Evolutionary conservation across 2,329 filamentous ascomycete genomes (phyloP).

Genomic region (Pseudopithomyces maydicus): DNA sequence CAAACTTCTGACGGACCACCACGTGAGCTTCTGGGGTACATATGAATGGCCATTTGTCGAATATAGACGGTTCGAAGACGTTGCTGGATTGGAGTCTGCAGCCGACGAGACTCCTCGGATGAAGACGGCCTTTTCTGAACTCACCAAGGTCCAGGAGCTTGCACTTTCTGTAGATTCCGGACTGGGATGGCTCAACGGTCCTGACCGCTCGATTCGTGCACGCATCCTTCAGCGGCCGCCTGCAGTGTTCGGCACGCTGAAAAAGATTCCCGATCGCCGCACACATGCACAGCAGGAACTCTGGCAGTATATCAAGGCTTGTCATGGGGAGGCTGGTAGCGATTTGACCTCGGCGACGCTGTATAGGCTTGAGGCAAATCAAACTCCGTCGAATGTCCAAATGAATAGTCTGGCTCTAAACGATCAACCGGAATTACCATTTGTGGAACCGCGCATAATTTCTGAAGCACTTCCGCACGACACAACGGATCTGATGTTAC

Average conservation of each 20-base stretch:
- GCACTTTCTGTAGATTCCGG: constrained; percentile 71
- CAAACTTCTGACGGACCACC: constrained; percentile 61
- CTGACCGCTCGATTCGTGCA: constrained; percentile 60
- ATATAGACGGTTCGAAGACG: constrained; percentile 63
- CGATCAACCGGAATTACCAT: constrained; percentile 34
- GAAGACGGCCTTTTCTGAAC: constrained; percentile 63
- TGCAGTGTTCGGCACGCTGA: constrained; percentile 53
- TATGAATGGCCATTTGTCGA: constrained; percentile 68
- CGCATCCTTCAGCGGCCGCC: constrained; percentile 51
- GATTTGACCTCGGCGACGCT: constrained; percentile 36
- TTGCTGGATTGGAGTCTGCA: constrained; percentile 65
- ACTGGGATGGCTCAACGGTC: constrained; percentile 69
- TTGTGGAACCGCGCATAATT: constrained; percentile 33
- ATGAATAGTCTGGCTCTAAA: constrained; percentile 16
- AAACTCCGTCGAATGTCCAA: constrained; percentile 17
- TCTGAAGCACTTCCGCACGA: constrained; percentile 32
- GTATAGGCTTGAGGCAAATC: constrained; percentile 30
- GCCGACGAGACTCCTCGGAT: constrained; percentile 68
- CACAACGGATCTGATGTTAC: constrained; percentile 19
- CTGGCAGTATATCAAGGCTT: constrained; percentile 39
- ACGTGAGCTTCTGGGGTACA: constrained; percentile 66
- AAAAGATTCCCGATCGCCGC: constrained; percentile 45
- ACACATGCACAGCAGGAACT: constrained; percentile 41
- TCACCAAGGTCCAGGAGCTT: constrained; percentile 64
- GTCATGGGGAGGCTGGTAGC: constrained; percentile 21